Evolutionary conservation across 2,329 filamentous ascomycete genomes (phyloP), one percentile per base, ranked within the genome.

Genomic region (Trichoderma pleuroti): DNA sequence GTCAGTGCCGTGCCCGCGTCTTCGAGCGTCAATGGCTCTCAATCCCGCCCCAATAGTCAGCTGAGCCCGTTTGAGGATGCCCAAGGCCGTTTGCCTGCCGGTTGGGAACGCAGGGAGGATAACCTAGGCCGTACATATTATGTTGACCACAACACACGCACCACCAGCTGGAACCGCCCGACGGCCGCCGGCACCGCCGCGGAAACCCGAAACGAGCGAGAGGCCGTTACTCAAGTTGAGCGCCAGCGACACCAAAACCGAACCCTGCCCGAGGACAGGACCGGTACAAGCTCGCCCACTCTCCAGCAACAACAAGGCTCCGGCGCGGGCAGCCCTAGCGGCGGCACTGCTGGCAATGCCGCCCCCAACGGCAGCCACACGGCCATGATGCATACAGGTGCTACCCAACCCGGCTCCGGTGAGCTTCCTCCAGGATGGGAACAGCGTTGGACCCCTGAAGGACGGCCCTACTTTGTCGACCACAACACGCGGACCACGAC

Each of bases 401-500:
- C 81, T 6, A 99, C 96, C 21, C 98, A 93, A 74, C 93, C 95
- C 67, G 96, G 96, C 56, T 95, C 93, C 71, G 96, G 96, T 72
- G 96, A 99, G 82, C 89, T 99, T 72, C 96, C 96, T 49, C 91
- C 95, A 24, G 93, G 95, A 32, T 99, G 96, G 96, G 96, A 99
- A 82, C 94, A 98, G 81, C 88, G 96, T 76, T 94, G 93, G 82
- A 99, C 96, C 0, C 95, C 96, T 0, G 96, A 99, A 84, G 94
- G 95, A 32, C 90, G 96, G 64, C 88, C 95, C 10, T 99, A 99
- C 82, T 99, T 98, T 81, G 96, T 99, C 63, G 96, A 99, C 80
- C 96, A 99, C 82, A 99, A 98, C 80, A 98, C 96, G 11, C 90
- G 96, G 74, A 98, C 96, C 1, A 99, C 96, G 0, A 98, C 96